Base-by-base conservation (phyloP, 805 yeast species). In the Yarrowia alimentaria region DNA sequence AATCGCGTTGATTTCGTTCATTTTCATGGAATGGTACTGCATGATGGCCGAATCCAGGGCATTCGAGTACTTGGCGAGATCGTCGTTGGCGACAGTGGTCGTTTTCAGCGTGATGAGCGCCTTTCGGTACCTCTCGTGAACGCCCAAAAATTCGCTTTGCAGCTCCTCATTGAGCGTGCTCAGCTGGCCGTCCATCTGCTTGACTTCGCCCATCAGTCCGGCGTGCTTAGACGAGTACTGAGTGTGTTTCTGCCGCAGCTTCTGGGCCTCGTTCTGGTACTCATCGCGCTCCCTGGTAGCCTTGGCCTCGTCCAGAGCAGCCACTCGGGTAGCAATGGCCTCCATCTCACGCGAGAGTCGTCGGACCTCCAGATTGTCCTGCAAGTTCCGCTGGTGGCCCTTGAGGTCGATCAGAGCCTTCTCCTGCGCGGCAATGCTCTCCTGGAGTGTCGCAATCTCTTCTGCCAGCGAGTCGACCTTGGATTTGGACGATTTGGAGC, bases 21-120 rank as follows among this genome's bases (percentile, higher is more conserved):
- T 93, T 63, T 93, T 93, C 54, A 83, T 68, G 53, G 86, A 77
- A 65, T 93, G 99, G 63, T 80, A 91, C 60, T 81, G 81, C 95
- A 93, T 90, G 40, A 93, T 91, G 0, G 98, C 96, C 56, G 78
- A 79, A 62, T 93, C 99, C 37, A 94, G 72, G 0, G 96, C 96
- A 59, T 80, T 86, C 9, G 86, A 77, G 62, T 89, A 89, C 1
- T 85, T 83, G 7, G 74, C 81, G 37, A 93, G 70, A 67, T 93
- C 99, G 51, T 85, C 87, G 5, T 85, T 81, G 13, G 86, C 83
- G 32, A 86, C 75, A 16, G 81, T 64, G 53, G 82, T 83, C 0
- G 95, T 83, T 60, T 87, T 91, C 30, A 88, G 68, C 60, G 79
- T 79, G 14, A 88, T 78, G 77, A 85, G 80, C 56, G 86, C 93